Base-by-base conservation (phyloP, 345 rosid genomes). In the Salix caprea region DNA sequence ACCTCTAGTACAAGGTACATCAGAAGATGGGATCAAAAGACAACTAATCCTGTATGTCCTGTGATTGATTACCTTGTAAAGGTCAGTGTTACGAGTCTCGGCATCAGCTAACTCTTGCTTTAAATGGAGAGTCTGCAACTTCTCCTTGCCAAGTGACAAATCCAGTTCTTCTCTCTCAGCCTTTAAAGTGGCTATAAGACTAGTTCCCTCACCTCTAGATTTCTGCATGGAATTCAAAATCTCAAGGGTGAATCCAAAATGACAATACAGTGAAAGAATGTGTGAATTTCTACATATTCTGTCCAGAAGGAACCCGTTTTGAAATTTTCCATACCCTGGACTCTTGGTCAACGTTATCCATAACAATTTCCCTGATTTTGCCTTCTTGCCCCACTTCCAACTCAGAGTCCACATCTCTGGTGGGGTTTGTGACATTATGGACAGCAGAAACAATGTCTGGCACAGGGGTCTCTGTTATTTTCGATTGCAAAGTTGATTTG, bases 361-460 rank as follows among this genome's bases (percentile, higher is more conserved):
- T 54, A 74, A 85, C 90, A 78, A 92, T 91, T 89, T 96, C 99
- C 60, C 98, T 88, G 68, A 93, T 90, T 89, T 84, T 94, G 77
- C 91, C 92, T 81, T 91, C 98, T 81, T 89, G 98, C 79, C 87
- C 88, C 19, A 75, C 87, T 84, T 90, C 97, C 70, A 84, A 68
- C 78, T 94, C 97, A 24, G 97, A 94, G 76, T 91, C 97, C 75
- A 88, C 74, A 88, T 92, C 96, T 88, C 97, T 87, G 60, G 96
- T 89, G 42, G 90, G 82, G 67, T 87, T 90, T 76, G 97, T 89
- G 5, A 76, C 87, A 66, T 86, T 88, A 76, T 82, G 93, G 36
- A 84, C 83, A 46, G 94, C 98, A 76, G 99, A 92, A 82, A 85
- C 89, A 84, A 96, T 90, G 75, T 84, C 97, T 48, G 94, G 94